phyloP scores from a whole-genome alignment of 768 basidiomycete genomes.

The Serendipita sp. region DNA sequence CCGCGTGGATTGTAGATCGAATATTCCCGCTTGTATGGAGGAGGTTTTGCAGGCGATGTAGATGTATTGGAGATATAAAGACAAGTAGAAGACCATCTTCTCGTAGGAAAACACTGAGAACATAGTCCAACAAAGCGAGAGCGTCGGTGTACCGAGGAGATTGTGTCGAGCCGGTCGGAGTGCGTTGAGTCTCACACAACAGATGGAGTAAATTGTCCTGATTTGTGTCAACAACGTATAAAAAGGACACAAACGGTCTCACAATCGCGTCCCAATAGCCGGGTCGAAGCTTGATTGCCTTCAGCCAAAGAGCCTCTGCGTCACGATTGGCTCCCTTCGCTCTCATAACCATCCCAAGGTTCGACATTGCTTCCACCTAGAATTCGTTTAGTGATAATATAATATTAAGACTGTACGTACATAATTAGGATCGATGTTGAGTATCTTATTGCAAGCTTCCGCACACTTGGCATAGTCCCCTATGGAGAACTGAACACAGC shows the following conservation, averaged over 20 bases:
- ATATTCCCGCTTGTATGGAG: constrained; percentile 27
- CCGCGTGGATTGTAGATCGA: constrained; percentile 17
- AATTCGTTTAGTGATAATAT: background rate
- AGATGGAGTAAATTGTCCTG: constrained; percentile 24
- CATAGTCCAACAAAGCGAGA: constrained; percentile 20
- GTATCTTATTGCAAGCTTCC: constrained; percentile 20
- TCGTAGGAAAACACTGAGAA: constrained; percentile 16
- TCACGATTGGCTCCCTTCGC: constrained; percentile 19
- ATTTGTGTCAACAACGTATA: background rate
- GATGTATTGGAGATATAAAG: constrained; percentile 18
- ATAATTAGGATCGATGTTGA: constrained; percentile 17
- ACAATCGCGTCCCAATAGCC: constrained; percentile 22
- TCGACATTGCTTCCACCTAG: constrained; percentile 27
- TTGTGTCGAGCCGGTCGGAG: background rate
- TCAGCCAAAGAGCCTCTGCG: constrained; percentile 27
- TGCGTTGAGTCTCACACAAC: constrained; percentile 11
- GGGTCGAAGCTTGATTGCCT: constrained; percentile 21
- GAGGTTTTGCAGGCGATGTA: constrained; percentile 30
- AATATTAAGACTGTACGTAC: constrained; percentile 7
- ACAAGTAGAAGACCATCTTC: constrained; percentile 13
- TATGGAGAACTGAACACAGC: constrained; percentile 22
- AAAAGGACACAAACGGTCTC: background rate
- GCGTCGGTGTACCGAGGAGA: constrained; percentile 18
- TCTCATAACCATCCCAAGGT: constrained; percentile 23
- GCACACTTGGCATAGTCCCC: constrained; percentile 20